Evolutionary conservation across 805 yeast genomes (phyloP).

Genomic region (Sugiyamaella smithiae): DNA sequence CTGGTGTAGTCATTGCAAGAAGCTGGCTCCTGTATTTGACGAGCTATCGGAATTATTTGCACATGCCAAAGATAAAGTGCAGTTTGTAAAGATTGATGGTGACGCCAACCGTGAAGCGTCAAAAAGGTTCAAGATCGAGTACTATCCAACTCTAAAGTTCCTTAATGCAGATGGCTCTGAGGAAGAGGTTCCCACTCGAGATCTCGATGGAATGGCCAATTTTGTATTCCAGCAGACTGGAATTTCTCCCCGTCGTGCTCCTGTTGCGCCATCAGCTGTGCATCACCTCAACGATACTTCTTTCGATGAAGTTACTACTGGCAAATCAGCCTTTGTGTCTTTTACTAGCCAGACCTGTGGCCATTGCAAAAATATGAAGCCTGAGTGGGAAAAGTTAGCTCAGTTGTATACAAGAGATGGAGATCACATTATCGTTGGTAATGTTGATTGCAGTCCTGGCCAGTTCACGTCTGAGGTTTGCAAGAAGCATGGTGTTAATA

Average conservation of each 20-base stretch:
- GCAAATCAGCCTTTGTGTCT: slow-evolving; percentile 45
- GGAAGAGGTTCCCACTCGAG: slow-evolving; percentile 56
- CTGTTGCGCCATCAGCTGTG: slow-evolving; percentile 10
- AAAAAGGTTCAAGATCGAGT: slow-evolving; percentile 50
- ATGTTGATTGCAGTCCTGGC: slow-evolving; percentile 48
- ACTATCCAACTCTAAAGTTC: slow-evolving; percentile 64
- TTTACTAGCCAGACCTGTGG: slow-evolving; percentile 62
- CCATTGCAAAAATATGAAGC: slow-evolving; percentile 53
- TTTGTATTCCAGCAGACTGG: slow-evolving; percentile 44
- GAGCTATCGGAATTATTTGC: slow-evolving; percentile 68
- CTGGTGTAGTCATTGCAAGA: slow-evolving; percentile 96
- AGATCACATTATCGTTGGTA: slow-evolving; percentile 42
- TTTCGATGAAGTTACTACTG: slow-evolving; percentile 42
- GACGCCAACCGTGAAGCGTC: slow-evolving; percentile 53
- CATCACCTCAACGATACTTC: slow-evolving; percentile 38
- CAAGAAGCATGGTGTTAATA: slow-evolving; percentile 41
- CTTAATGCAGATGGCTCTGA: slow-evolving; percentile 49
- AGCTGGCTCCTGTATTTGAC: slow-evolving; percentile 79
- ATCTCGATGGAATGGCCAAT: slow-evolving; percentile 46
- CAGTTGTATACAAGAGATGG: slow-evolving; percentile 41
- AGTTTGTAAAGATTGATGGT: slow-evolving; percentile 57
- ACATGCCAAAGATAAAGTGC: slow-evolving; percentile 43
- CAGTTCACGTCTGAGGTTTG: slow-evolving; percentile 42
- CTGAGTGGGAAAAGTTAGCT: slow-evolving; percentile 51
- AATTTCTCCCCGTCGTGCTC: slow-evolving; percentile 25